A percentile compares a stretch with the other conserved stretches of the same genome.
These are phyloP conservation scores for Passalora sequoiae DNA, from an alignment of 2,329 filamentous ascomycete genomes.

Conservation along the genomic window DNA sequence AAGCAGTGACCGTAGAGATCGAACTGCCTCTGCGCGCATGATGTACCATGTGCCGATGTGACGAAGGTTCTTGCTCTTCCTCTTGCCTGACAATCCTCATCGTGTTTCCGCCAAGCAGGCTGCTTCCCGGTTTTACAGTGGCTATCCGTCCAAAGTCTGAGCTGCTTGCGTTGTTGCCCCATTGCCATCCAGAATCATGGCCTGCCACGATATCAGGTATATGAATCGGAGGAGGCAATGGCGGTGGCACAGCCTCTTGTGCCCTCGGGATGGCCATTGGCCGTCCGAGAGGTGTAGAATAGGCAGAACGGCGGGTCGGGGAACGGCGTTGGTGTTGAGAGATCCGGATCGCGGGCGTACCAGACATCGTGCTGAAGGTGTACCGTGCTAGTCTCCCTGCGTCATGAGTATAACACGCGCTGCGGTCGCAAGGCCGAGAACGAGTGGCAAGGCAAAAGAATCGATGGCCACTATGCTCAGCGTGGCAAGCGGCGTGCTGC, in stretches of 20 bases:
- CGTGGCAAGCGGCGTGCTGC: slow-evolving; percentile 4
- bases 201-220: slow-evolving; percentile 53
- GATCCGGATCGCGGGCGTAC: slow-evolving; percentile 34
- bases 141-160: slow-evolving; percentile 44
- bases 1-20: slow-evolving; percentile 33
- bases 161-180: slow-evolving; percentile 52
- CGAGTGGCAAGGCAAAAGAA: slow-evolving; percentile 3
- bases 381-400: slow-evolving; percentile 4
- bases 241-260: slow-evolving; percentile 53
- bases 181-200: slow-evolving; percentile 59
- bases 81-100: slow-evolving; percentile 17
- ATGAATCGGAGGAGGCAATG: slow-evolving; percentile 58
- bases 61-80: slow-evolving; percentile 28
- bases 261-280: slow-evolving; percentile 61
- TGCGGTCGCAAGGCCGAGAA: slow-evolving; percentile 9
- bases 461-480: slow-evolving; percentile 5
- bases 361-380: slow-evolving; percentile 19
- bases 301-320: slow-evolving; percentile 34
- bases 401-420: slow-evolving; percentile 11
- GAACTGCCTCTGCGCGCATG: slow-evolving; percentile 39
- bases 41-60: slow-evolving; percentile 24
- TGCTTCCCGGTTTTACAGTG: slow-evolving; percentile 46
- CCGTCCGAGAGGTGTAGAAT: slow-evolving; percentile 33
- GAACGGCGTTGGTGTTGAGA: slow-evolving; percentile 37
- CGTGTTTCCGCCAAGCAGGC: slow-evolving; percentile 37